Evolutionary conservation across 257 asterid genomes (phyloP).

Genomic region (Nicotiana noctiflora): DNA sequence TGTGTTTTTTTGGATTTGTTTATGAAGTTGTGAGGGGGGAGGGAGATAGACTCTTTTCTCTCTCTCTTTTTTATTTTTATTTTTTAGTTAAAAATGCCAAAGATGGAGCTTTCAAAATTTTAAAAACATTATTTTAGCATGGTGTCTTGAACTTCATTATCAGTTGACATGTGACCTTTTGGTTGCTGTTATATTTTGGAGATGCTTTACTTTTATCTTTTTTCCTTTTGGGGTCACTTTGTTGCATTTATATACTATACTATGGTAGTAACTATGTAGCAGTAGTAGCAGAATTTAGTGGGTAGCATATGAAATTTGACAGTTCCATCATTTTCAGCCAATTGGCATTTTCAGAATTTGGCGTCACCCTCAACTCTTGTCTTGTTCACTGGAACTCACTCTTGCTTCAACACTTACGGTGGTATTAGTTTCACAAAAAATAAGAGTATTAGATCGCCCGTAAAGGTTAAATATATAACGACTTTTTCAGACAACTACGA

Average conservation of each 20-base stretch:
- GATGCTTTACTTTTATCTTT: not conserved
- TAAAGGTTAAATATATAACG: no score
- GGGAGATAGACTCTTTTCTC: not conserved
- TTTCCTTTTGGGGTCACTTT: not conserved
- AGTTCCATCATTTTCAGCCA: slow-evolving; percentile 19
- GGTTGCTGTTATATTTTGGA: not conserved
- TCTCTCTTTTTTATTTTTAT: not conserved
- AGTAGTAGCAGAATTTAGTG: not conserved
- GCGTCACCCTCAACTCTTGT: slow-evolving; percentile 2
- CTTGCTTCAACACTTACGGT: not conserved
- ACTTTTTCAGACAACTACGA: no score
- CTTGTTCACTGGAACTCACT: slow-evolving; percentile 6
- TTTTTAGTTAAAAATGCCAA: slow-evolving; percentile 15
- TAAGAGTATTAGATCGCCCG: no score
- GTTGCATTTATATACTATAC: not conserved
- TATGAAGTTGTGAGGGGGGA: slow-evolving; percentile 20
- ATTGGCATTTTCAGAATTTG: not conserved
- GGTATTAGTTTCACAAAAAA: no score
- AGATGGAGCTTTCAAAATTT: slow-evolving; percentile 5
- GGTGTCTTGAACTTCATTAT: slow-evolving; percentile 13
- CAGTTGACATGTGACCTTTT: slow-evolving; percentile 27
- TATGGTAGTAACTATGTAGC: not conserved
- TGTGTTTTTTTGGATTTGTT: slow-evolving; percentile 27
- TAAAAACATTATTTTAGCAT: not conserved
- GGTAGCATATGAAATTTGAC: slow-evolving; percentile 7